Percentiles rank a stretch among this genome's conserved stretches.
Conservation (phyloP, 306 rosid genomes). For the Hippophae rhamnoides region DNA sequence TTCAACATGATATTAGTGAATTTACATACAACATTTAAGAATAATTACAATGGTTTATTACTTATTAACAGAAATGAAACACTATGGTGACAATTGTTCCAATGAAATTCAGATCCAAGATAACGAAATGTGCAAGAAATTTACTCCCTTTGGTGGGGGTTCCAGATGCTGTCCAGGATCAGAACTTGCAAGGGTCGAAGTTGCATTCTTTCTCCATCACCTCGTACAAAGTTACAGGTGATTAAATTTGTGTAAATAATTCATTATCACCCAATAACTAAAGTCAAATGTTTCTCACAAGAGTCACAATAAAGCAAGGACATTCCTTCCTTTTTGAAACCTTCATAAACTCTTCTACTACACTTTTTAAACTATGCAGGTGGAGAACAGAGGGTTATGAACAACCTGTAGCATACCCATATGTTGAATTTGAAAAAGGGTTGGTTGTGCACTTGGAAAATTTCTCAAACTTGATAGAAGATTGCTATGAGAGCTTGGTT, state of each 20-base stretch:
- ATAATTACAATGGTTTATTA: not conserved
- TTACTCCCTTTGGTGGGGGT: slow-evolving; percentile 34
- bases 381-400: slow-evolving; percentile 28
- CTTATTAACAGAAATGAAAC: too few relatives aligned
- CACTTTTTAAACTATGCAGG: slow-evolving; percentile 8
- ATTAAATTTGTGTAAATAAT: not conserved
- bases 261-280: too few relatives aligned
- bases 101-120: slow-evolving; percentile 16
- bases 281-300: too few relatives aligned
- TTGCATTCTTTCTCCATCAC: slow-evolving; percentile 29
- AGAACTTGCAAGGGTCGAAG: slow-evolving; percentile 29
- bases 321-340: too few relatives aligned
- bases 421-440: slow-evolving; percentile 27
- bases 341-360: not conserved
- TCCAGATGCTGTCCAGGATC: slow-evolving; percentile 31
- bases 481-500: too few relatives aligned
- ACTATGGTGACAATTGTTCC: not conserved
- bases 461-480: slow-evolving; percentile 7
- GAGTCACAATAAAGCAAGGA: too few relatives aligned
- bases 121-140: slow-evolving; percentile 20
- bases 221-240: slow-evolving; percentile 29
- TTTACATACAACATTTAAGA: not conserved
- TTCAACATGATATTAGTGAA: too few relatives aligned
- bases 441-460: slow-evolving; percentile 18
- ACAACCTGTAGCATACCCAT: slow-evolving; percentile 25